phyloP scores from a whole-genome alignment of 768 basidiomycete species.

The Trametes gibbosa region DNA sequence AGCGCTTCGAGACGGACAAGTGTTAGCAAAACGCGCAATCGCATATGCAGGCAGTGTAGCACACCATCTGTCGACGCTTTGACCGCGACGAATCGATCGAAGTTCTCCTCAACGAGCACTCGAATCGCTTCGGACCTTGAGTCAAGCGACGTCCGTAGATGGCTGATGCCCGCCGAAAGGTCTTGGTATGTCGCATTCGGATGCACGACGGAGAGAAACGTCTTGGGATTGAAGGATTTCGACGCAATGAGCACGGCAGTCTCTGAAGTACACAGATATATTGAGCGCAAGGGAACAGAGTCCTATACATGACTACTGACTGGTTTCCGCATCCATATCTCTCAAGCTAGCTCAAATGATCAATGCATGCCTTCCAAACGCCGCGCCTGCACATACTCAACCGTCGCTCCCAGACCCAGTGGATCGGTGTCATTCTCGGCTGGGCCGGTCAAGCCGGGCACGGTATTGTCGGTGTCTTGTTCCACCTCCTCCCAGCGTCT shows the following conservation, averaged over 20 bases:
- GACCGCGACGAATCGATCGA: constrained; percentile 95
- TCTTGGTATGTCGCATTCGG: constrained; percentile 96
- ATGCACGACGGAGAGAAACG: constrained; percentile 86
- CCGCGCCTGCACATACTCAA: constrained; percentile 47
- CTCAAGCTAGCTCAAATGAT: constrained; percentile 43
- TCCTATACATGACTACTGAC: constrained; percentile 43
- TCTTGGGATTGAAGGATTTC: constrained; percentile 95
- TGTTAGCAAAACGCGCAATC: too few species aligned
- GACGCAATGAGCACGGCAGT: constrained; percentile 82
- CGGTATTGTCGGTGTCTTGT: constrained; percentile 75
- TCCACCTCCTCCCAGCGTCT: constrained; percentile 92
- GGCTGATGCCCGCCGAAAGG: constrained; percentile 71
- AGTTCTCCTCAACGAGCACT: constrained; percentile 94
- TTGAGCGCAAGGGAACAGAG: not conserved
- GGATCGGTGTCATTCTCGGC: constrained; percentile 69
- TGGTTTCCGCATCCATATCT: constrained; percentile 75
- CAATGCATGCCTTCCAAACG: not conserved
- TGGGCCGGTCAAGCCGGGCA: constrained; percentile 63
- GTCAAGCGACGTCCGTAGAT: constrained; percentile 79
- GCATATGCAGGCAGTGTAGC: constrained; percentile 4
- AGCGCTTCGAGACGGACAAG: constrained; percentile 51
- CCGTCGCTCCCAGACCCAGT: constrained; percentile 65
- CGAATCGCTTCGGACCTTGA: constrained; percentile 92
- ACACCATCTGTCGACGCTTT: constrained; percentile 95
- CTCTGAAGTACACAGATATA: constrained; percentile 45